Evolutionary conservation across 116 monocot genomes (phyloP).

Genomic region (Zostera marina): DNA sequence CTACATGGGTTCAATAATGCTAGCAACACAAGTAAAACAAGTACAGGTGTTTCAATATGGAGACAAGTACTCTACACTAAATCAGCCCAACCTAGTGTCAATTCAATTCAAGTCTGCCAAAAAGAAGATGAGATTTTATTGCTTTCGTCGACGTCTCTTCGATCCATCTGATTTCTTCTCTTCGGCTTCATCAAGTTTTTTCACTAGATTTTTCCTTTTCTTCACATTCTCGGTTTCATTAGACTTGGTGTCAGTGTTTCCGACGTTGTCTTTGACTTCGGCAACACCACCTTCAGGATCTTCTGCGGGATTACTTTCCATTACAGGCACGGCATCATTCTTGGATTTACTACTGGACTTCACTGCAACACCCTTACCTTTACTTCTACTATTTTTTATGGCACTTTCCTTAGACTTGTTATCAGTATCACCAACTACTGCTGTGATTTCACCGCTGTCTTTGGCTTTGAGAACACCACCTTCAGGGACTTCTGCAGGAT

Average conservation of each 20-base stretch:
- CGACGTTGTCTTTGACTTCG: not conserved
- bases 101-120: not conserved
- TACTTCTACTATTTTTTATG: too few relatives aligned
- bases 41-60: not conserved
- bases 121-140: not conserved
- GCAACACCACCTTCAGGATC: not conserved
- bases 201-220: not conserved
- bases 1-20: not conserved
- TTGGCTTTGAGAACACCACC: slow-evolving; percentile 1
- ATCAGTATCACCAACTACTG: not conserved
- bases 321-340: not conserved
- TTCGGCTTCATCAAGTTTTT: not conserved
- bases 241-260: not conserved
- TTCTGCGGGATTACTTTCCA: slow-evolving; percentile 1
- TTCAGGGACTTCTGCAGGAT: not conserved
- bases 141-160: not conserved
- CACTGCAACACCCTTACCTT: not conserved
- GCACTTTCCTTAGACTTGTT: not conserved
- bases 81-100: slow-evolving; percentile 1
- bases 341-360: slow-evolving; percentile 6
- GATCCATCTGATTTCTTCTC: slow-evolving; percentile 1
- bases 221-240: not conserved
- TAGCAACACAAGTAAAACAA: slow-evolving; percentile 2
- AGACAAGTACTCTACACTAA: slow-evolving; percentile 1
- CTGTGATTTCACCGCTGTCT: too few relatives aligned